Base-by-base conservation (phyloP, 2,329 filamentous ascomycete species). In the Conoideocrella luteorostrata region DNA sequence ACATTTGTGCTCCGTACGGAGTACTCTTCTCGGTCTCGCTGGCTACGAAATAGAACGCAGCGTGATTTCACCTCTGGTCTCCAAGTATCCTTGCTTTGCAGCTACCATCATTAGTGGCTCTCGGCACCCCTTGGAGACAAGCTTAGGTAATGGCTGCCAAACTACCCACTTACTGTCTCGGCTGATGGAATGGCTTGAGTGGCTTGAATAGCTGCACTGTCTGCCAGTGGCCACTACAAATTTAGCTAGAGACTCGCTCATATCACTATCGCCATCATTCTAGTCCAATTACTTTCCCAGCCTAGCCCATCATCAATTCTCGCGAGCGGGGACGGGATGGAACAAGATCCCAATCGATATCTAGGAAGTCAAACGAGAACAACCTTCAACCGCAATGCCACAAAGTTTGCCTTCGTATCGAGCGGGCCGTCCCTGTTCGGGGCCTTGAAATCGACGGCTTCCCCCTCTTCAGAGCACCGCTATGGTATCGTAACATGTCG, bases 391-490 rank as follows among this genome's bases (percentile, higher is more conserved):
- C n/a, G n/a, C n/a, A n/a, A 43, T 21, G 28, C 35, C 29, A 34
- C 39, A 30, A 36, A 21, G 22, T 29, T 29, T 29, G 35, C 28
- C 30, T 39, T 46, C 23, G 44, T 40, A 39, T 46, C 29, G 23
- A 30, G 24, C 35, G 30, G 44, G 22, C 39, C 39, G 35, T 43
- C 38, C 23, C 44, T 38, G 34, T 18, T 39, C 23, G 35, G 40
- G 35, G 30, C 36, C 30, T 40, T 23, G 20, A 38, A 18, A 34
- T 17, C 23, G 22, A 30, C 7, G 36, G 30, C 23, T 26, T 38
- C 21, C 38, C 38, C 21, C 28, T 38, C 26, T 41, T 41, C 10
- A 23, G 18, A 4, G 30, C 34, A 24, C 35, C 35, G 29, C 13
- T 21, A 17, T 15, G 10, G 17, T 9, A 33, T 18, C 34, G 17